Base-by-base conservation (phyloP, 108 stramenopile species). In the Cyclotella atomus region DNA sequence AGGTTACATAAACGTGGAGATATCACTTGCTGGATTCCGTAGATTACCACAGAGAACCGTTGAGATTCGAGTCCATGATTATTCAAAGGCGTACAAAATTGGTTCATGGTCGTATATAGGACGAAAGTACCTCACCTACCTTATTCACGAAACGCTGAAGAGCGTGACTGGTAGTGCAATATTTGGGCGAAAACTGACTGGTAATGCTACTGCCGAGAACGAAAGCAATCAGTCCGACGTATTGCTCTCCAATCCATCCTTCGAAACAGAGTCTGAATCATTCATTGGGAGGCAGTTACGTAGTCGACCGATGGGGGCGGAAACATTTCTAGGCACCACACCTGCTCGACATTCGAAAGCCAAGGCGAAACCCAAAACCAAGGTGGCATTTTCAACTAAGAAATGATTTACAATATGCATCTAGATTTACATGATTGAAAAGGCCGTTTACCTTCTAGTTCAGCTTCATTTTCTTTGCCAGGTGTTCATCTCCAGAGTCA, bases 161-260 rank as follows among this genome's bases (percentile, higher is more conserved):
- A 84, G 83, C 77, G 83, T 70, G n/a, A 75, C 83, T 38, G 81
- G 83, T 61, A 84, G 83, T 52, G 70, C 45, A n/a, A 71, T 75
- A 43, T 66, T 84, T 45, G 68, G 73, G 3, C 50, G 75, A 67
- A 84, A 71, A 59, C 29, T 79, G 75, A 70, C 66, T 38, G 56
- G 49, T n/a, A n/a, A n/a, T 59, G 45, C 44, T 47, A 44, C 66
- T 34, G 55, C 74, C 53, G 53, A 27, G 24, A 34, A 45, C 16
- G 25, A 34, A 21, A 30, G n/a, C 14, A 59, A 60, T 65, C 59
- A 36, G 5, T 0, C 6, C 12, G 24, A 71, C 30, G 17, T 29
- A 35, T 38, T 64, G 8, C 4, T 45, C 16, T 30, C 55, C 44
- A 43, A 45, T 12, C 49, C 75, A 35, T 15, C 50, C 16, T 30